Base-by-base conservation (phyloP, 495 filamentous ascomycete genomes). In the Extremus antarcticus region DNA sequence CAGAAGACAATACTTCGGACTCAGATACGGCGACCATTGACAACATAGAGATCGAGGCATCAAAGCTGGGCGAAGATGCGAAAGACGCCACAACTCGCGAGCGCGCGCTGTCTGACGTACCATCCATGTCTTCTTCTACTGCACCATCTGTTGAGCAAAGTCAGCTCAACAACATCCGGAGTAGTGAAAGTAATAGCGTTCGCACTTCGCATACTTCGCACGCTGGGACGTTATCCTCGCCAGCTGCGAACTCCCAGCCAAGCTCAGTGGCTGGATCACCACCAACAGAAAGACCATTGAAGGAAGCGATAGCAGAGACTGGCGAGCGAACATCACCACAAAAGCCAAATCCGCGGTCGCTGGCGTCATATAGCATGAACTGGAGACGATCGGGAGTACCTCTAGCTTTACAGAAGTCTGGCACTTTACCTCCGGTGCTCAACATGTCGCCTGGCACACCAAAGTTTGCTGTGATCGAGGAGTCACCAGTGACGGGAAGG, bases 351-450 rank as follows among this genome's bases (percentile, higher is more conserved):
- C 4, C 7, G 4, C 60, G 65, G 51, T 63, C 53, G 47, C 59
- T 64, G 22, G 57, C 53, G 22, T 63, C 55, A 17, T 45, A 62
- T 22, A 50, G 47, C 11, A 46, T 46, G 45, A 58, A 41, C 25
- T 57, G 67, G 3, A 54, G 67, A 43, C 51, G 67, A 43, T 68
- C 67, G 19, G 65, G 60, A 51, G 60, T 66, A 47, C 59, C 67
- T 49, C 48, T 67, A 20, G 55, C 63, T 3, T 50, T 51, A 38
- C 60, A 56, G 35, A 59, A 57, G 53, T 61, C 64, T 24, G 51
- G 58, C 41, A 61, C 59, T 47, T 53, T 59, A 43, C 43, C 60
- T 17, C 24, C 21, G 0, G 22, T 55, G 19, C 35, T 21, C 15
- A 47, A 24, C 15, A 43, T 55, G 4, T 58, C 60, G 17, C 56